A percentile compares a stretch with the other conserved stretches of the same genome.
phyloP scores from a whole-genome alignment of 75 land plant species.

The Pinus albicaulis region DNA sequence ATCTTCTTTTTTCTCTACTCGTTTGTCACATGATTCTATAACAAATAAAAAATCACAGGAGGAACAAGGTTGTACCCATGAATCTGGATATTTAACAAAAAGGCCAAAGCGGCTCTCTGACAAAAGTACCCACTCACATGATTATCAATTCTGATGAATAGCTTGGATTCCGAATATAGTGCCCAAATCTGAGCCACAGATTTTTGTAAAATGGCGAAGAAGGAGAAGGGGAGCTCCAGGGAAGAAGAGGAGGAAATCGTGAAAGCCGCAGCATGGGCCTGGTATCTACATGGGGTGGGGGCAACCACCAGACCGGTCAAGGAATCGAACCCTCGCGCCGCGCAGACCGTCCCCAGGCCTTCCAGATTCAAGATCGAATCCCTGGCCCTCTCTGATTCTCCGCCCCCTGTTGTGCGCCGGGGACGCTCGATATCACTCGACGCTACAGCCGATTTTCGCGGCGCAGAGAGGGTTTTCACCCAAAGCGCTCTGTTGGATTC shows the following conservation, averaged over 20 bases:
- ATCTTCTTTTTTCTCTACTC: neutral
- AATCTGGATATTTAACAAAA: too few species aligned
- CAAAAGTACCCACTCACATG: too few species aligned
- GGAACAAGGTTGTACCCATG: too few species aligned
- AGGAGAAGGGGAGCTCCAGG: neutral
- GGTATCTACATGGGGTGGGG: neutral
- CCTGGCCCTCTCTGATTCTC: too few species aligned
- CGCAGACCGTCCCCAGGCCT: neutral
- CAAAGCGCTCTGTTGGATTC: neutral
- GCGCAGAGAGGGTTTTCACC: neutral
- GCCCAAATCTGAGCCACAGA: neutral
- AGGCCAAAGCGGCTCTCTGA: too few species aligned
- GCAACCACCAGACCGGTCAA: neutral
- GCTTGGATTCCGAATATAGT: too few species aligned
- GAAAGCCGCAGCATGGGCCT: constrained; percentile 7
- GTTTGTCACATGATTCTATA: neutral
- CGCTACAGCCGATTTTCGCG: neutral
- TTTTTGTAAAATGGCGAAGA: neutral
- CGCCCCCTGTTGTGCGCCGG: too few species aligned
- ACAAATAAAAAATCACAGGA: too few species aligned
- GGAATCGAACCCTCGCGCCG: neutral
- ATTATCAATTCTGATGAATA: too few species aligned
- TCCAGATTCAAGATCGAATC: constrained; percentile 6
- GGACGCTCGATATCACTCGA: too few species aligned
- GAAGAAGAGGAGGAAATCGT: neutral